Evolutionary conservation across 768 basidiomycete species (phyloP).

Genomic region (Calocybe cyanea): DNA sequence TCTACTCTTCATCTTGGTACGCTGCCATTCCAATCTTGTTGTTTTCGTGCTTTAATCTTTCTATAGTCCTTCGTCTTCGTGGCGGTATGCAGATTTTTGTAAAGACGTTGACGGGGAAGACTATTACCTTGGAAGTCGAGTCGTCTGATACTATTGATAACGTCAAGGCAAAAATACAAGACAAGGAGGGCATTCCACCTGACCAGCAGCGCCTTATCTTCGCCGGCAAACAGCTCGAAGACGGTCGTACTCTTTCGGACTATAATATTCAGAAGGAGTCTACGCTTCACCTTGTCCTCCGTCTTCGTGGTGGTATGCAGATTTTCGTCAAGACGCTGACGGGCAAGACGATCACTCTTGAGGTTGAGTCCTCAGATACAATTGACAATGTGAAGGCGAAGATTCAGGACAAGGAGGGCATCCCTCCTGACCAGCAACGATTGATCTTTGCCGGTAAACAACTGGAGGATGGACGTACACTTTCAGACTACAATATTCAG

Average conservation of each 20-base stretch:
- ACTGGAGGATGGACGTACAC: conserved; percentile 72
- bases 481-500: conserved; percentile 77
- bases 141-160: conserved; percentile 21
- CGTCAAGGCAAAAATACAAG: conserved; percentile 19
- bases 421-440: conserved; percentile 75
- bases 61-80: conserved; percentile 28
- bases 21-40: conserved; percentile 2
- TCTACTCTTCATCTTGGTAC: conserved; percentile 51
- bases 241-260: conserved; percentile 20
- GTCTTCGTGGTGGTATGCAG: conserved; percentile 56
- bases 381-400: conserved; percentile 77
- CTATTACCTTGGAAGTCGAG: conserved; percentile 19
- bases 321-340: conserved; percentile 71
- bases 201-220: conserved; percentile 20
- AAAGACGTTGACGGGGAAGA: conserved; percentile 20
- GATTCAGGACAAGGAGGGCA: conserved; percentile 80
- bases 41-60: not conserved
- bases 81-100: conserved; percentile 27
- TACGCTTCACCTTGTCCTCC: conserved; percentile 24
- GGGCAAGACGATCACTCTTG: conserved; percentile 73
- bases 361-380: conserved; percentile 73
- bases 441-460: conserved; percentile 82
- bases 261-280: conserved; percentile 22
- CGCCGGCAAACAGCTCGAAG: conserved; percentile 20
- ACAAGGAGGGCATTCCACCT: conserved; percentile 20